Base-by-base conservation (phyloP, 768 basidiomycete genomes). In the Chalciporus chontae region DNA sequence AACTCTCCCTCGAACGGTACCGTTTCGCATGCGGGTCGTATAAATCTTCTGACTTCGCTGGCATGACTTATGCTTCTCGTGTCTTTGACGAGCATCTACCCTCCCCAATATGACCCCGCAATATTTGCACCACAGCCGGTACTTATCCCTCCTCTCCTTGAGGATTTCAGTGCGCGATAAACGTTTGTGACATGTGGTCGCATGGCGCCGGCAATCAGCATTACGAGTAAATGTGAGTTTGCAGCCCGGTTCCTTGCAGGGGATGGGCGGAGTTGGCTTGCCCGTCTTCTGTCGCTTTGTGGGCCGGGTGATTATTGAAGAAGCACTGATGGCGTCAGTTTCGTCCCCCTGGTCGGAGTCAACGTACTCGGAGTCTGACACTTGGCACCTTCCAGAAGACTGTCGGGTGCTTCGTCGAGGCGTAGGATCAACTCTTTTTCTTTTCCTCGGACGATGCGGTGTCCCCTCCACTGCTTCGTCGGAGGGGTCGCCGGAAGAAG, bases 51-150 rank as follows among this genome's bases (percentile, higher is more conserved):
- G 47, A 19, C 40, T 48, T 24, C 47, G 40, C 15, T 36, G 26
- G 23, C 47, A 48, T 10, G 47, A 41, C 24, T 32, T 32, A 36
- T 41, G 39, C 32, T 9, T 41, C 24, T 48, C 47, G 23, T 48
- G 47, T 24, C 47, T 40, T 26, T 41, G 40, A 10, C 47, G 47
- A 31, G 47, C 47, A 15, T 48, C 47, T 24, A 48, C 47, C 17
- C 47, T 36, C 21, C 47, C 47, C 21, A 48, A 34, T 19, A 48
- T 48, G 15, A 26, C 7, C 29, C 17, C 31, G 27, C 47, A 48
- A 41, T 36, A 23, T 10, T n/a, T 48, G 47, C 40, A 48, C 27
- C 41, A 48, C 24, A 55, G 14, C 9, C 52, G 42, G 17, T 24
- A 31, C 24, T n/a, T 19, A 24, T 43, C 37, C 45, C 36, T 15